Percentiles rank a stretch among this genome's conserved stretches.
Conservation (phyloP, 768 basidiomycete genomes). For the Mycena amicta region DNA sequence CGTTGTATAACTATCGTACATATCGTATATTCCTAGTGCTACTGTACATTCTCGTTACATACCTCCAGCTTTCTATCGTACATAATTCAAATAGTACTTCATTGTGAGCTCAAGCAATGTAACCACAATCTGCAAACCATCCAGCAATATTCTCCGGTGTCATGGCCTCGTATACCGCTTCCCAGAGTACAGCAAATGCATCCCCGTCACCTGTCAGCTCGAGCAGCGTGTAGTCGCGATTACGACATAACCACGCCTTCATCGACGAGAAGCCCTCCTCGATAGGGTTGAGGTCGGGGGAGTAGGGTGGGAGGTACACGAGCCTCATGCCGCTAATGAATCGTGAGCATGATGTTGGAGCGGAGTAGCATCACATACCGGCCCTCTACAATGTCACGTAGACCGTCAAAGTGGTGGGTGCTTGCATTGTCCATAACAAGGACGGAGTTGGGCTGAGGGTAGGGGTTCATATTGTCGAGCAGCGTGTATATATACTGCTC, state of each 20-base stretch:
- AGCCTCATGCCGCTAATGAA: neutral
- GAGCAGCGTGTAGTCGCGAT: neutral
- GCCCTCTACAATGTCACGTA: neutral
- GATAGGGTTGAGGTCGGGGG: conserved; percentile 32
- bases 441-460: too few relatives aligned
- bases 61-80: neutral
- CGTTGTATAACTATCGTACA: neutral
- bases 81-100: neutral
- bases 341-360: neutral
- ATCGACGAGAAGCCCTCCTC: conserved; percentile 29
- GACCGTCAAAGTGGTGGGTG: too few relatives aligned
- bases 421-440: too few relatives aligned
- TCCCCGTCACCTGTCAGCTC: neutral
- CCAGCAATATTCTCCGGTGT: neutral
- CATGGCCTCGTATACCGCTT: neutral
- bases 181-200: neutral
- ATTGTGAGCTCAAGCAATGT: neutral
- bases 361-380: neutral
- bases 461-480: too few relatives aligned
- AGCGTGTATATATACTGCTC: neutral
- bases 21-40: too few relatives aligned
- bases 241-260: conserved; percentile 20
- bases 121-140: neutral
- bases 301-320: conserved; percentile 25
- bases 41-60: too few relatives aligned